These are phyloP conservation scores for Solanum ossicruentum DNA, from an alignment of 257 asterid species.

Conservation along the genomic window DNA sequence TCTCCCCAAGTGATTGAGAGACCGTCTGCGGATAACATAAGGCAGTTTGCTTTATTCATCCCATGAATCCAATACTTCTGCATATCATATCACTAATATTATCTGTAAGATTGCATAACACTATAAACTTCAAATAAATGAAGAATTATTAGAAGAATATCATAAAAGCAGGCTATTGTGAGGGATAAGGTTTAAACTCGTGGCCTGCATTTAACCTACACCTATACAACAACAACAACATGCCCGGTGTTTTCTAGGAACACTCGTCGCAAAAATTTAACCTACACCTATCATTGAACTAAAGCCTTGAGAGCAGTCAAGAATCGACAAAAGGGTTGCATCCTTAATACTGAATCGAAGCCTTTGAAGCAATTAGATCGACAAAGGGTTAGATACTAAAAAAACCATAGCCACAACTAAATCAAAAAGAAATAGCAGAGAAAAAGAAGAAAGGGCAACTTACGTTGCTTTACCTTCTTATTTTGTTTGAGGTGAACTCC, in stretches of 20 bases:
- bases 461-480: constrained; percentile 31
- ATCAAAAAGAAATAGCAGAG: no score
- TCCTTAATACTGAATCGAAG: neutral
- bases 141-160: neutral
- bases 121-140: neutral
- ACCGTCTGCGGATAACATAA: constrained; percentile 48
- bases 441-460: neutral
- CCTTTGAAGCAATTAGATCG: neutral
- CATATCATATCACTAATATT: neutral
- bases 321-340: neutral
- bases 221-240: no score
- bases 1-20: constrained; percentile 64
- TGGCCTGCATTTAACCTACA: no score
- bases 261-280: no score
- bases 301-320: no score
- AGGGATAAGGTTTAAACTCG: no score
- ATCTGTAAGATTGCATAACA: neutral
- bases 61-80: constrained; percentile 69
- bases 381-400: neutral
- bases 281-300: no score
- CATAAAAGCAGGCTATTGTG: neutral
- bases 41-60: constrained; percentile 37
- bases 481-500: constrained; percentile 60
- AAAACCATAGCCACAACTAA: neutral
- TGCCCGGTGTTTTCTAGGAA: no score